phyloP scores from a whole-genome alignment of 2,329 filamentous ascomycete species.

The Huntiella savannae region DNA sequence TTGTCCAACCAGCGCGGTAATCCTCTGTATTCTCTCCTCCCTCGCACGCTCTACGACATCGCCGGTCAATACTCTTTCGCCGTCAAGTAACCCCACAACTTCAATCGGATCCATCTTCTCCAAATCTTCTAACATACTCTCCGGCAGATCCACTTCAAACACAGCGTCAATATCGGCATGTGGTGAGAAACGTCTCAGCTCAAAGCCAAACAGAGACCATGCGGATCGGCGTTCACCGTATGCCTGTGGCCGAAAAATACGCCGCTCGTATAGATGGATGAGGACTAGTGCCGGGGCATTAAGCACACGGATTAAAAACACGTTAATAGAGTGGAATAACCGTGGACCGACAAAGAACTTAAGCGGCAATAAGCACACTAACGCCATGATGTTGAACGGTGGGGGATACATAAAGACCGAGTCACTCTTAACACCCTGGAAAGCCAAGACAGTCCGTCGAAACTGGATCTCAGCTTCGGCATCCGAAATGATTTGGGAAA shows the following conservation, averaged over 20 bases:
- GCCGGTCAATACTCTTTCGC: constrained; percentile 14
- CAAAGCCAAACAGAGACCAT: constrained; percentile 17
- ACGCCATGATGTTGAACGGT: constrained; percentile 49
- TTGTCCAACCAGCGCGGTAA: neutral
- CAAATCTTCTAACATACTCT: constrained; percentile 19
- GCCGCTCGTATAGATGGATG: constrained; percentile 42
- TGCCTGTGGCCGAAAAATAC: constrained; percentile 20
- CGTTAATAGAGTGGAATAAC: constrained; percentile 55
- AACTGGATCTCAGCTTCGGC: constrained; percentile 54
- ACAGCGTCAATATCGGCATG: constrained; percentile 42
- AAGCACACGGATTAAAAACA: constrained; percentile 40
- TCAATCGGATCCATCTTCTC: constrained; percentile 19
- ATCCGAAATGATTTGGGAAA: constrained; percentile 49
- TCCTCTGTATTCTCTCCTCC: neutral
- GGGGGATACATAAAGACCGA: constrained; percentile 51
- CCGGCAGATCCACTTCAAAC: constrained; percentile 39
- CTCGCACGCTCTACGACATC: neutral
- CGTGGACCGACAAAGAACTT: constrained; percentile 42
- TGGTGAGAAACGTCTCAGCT: constrained; percentile 31
- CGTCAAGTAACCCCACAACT: constrained; percentile 19
- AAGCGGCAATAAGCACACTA: constrained; percentile 43
- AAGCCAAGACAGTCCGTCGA: constrained; percentile 50
- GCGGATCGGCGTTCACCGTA: neutral
- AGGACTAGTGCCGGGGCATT: constrained; percentile 45
- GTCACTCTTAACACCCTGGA: constrained; percentile 56